Evolutionary conservation across 2,329 filamentous ascomycete genomes (phyloP).

Genomic region (Lomentospora prolificans): DNA sequence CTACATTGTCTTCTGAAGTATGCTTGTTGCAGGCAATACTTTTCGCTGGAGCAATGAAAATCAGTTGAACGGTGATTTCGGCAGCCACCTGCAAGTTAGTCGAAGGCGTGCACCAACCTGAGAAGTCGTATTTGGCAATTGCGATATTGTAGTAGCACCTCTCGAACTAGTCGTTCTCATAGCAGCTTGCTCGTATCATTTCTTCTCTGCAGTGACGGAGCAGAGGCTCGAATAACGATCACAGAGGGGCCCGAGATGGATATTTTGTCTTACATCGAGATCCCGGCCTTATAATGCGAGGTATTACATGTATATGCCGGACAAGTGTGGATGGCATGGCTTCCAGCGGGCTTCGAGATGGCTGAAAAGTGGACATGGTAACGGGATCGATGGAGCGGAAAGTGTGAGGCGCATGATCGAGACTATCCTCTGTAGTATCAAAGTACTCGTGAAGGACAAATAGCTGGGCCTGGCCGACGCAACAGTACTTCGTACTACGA

Average conservation of each 20-base stretch:
- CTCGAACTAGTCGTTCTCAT: too few species aligned
- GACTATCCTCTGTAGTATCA: background rate
- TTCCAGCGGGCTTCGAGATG: slow-evolving; percentile 7
- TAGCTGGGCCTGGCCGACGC: background rate
- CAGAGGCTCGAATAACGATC: too few species aligned
- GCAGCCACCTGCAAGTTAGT: too few species aligned
- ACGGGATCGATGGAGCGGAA: background rate
- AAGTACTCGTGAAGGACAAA: background rate
- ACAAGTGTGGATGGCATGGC: background rate
- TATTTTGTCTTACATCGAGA: background rate
- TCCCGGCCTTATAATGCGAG: background rate
- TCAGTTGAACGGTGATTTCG: too few species aligned
- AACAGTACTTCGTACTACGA: background rate
- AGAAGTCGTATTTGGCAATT: background rate
- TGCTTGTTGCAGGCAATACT: background rate
- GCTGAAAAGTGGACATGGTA: background rate
- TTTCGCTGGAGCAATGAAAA: too few species aligned
- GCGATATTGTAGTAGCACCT: background rate
- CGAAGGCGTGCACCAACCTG: background rate
- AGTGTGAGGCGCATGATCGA: background rate
- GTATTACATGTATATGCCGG: slow-evolving; percentile 4
- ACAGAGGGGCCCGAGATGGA: background rate
- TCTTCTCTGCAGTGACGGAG: too few species aligned
- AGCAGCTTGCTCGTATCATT: too few species aligned
- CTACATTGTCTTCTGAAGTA: background rate